Evolutionary conservation across 2,329 filamentous ascomycete genomes (phyloP), one percentile per base, ranked within the genome.

Genomic region (Macrophomina phaseolina): DNA sequence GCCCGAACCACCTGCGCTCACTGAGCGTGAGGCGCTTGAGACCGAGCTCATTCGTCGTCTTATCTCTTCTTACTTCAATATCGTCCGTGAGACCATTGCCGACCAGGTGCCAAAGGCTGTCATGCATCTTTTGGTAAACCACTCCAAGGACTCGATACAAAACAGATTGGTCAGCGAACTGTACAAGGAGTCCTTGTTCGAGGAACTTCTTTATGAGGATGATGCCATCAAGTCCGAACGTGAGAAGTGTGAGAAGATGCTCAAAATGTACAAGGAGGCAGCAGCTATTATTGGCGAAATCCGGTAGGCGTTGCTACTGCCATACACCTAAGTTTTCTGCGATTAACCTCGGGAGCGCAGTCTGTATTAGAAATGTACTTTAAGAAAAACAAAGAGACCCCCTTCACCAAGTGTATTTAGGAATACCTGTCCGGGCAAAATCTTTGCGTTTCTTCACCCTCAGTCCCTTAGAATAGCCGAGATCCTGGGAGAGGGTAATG

Each of bases 21-120:
- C 94, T 0, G 95, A 99, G 72, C 92, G 95, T 63, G 95, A 99
- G 82, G 91, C 93, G 52, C 91, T 99, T 83, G 95, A 99, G 82
- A 98, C 95, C 9, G 95, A 99, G 80, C 89, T 99, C 48, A 99
- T 99, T 77, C 91, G 94, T 55, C 92, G 94, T 55, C 87, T 99
- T 66, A 99, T 99, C 78, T 97, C 92, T 38, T 97, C 94, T 1
- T 99, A 99, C 84, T 99, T 99, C 85, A 97, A 97, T 79, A 99
- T 99, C 75, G 95, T 99, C 55, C 92, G 95, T 69, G 95, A 99
- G 81, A 94, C 93, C n/a, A 97, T 97, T 73, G 94, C 94, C 52
- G 95, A 99, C 77, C 94, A 98, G 81, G 95, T 99, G 11, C 95
- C 95, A 71, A 99, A 99, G 82, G 95, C 95, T 5, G 91, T 99